These are phyloP conservation scores for Geranium incanum DNA, from an alignment of 441 rosid genomes.

Conservation along the genomic window DNA sequence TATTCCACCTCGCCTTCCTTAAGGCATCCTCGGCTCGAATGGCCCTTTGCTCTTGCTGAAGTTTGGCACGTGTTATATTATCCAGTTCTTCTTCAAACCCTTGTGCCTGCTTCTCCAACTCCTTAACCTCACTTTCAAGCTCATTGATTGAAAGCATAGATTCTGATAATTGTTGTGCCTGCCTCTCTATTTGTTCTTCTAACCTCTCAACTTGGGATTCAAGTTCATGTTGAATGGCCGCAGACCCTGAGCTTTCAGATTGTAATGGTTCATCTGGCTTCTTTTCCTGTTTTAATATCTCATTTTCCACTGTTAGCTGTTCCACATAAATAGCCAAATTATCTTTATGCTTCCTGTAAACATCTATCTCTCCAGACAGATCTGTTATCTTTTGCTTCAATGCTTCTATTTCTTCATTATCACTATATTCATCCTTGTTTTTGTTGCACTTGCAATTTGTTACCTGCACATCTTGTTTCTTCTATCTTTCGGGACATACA, in stretches of 20 bases:
- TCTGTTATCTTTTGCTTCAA: conserved; percentile 65
- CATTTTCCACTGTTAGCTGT: conserved; percentile 82
- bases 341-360: conserved; percentile 62
- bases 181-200: conserved; percentile 45
- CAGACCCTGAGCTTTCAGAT: conserved; percentile 50
- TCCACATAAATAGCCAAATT: conserved; percentile 81
- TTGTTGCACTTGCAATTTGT: conserved; percentile 36
- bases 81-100: conserved; percentile 53
- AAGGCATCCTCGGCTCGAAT: conserved; percentile 70
- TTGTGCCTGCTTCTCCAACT: conserved; percentile 44
- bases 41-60: conserved; percentile 77
- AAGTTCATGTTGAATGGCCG: conserved; percentile 33
- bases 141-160: conserved; percentile 44
- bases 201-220: conserved; percentile 38
- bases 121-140: conserved; percentile 42
- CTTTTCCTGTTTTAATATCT: conserved; percentile 81
- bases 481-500: conserved; percentile 15
- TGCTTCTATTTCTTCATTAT: conserved; percentile 42
- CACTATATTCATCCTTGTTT: conserved; percentile 61
- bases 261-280: conserved; percentile 70
- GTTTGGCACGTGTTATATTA: conserved; percentile 42
- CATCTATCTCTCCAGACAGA: conserved; percentile 66
- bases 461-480: conserved; percentile 27
- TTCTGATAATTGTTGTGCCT: conserved; percentile 36
- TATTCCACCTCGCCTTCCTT: conserved; percentile 54